phyloP scores from a whole-genome alignment of 805 yeast species.

The Saccharomycopsis synnaedendra region DNA sequence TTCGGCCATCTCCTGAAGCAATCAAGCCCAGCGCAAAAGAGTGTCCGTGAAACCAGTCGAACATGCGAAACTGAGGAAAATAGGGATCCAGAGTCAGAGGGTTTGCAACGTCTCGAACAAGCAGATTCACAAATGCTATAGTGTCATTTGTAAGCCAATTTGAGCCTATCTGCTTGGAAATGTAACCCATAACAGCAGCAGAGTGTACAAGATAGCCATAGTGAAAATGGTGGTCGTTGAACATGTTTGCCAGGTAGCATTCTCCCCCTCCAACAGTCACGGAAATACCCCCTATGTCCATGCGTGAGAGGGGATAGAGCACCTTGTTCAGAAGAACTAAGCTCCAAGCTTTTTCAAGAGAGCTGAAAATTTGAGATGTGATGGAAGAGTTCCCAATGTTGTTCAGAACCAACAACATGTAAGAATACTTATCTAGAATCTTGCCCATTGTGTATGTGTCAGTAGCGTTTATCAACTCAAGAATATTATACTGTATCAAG shows the following conservation, averaged over 20 bases:
- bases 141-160: slow-evolving; percentile 39
- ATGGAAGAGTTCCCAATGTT: slow-evolving; percentile 34
- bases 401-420: slow-evolving; percentile 38
- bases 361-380: slow-evolving; percentile 25
- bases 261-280: slow-evolving; percentile 36
- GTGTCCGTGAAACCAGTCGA: slow-evolving; percentile 68
- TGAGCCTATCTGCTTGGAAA: slow-evolving; percentile 41
- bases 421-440: slow-evolving; percentile 44
- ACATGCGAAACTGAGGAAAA: slow-evolving; percentile 55
- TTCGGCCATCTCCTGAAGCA: slow-evolving; percentile 54
- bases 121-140: slow-evolving; percentile 45
- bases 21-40: slow-evolving; percentile 64
- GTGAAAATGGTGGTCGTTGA: slow-evolving; percentile 84
- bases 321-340: slow-evolving; percentile 31
- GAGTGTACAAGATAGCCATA: slow-evolving; percentile 78
- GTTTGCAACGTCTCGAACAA: slow-evolving; percentile 59
- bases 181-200: slow-evolving; percentile 66
- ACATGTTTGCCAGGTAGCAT: slow-evolving; percentile 65
- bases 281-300: slow-evolving; percentile 48
- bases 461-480: slow-evolving; percentile 26
- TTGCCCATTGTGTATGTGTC: slow-evolving; percentile 45
- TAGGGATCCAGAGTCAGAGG: slow-evolving; percentile 39
- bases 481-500: slow-evolving; percentile 28
- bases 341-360: slow-evolving; percentile 33
- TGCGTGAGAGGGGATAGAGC: slow-evolving; percentile 40